Base-by-base conservation (phyloP, 257 asterid species). In the Haberlea rhodopensis region DNA sequence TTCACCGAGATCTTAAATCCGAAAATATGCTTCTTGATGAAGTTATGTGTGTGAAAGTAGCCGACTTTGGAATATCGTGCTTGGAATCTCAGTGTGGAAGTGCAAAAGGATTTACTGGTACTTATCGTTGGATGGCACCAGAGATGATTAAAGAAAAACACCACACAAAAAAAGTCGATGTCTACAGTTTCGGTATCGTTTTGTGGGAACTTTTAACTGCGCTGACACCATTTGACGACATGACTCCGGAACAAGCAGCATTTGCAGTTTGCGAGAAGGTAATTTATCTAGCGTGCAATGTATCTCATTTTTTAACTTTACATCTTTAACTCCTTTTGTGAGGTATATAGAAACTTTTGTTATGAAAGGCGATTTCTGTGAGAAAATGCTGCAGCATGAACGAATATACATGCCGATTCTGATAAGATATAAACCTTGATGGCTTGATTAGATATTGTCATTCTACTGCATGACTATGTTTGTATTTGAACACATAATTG, bases 101-200 rank as follows among this genome's bases (percentile, higher is more conserved):
- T 43, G 81, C 89, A 23, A 92, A 89, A 79, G 97, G 99, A 34
- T 92, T 92, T 78, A 87, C 99, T 0, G 99, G 98, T 20, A 92
- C 99, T 1, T 92, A 92, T 52, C 94, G 97, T 21, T 92, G 99
- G 99, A 92, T 92, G 99, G 99, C 99, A 21, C 99, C 99, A 0
- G 98, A 92, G 66, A 89, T 92, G 99, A 92, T 92, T 5, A 81
- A 79, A 84, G 97, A 92, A 68, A 92, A 89, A 63, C 84, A 76
- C 53, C 99, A 92, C 62, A 92, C 99, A 0, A 92, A 84, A 83
- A 92, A 92, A 74, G 99, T 92, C 5, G 99, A 92, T 60, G 89
- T 92, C 56, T 92, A 92, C 66, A 89, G 99, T 68, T 92, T 85
- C 10, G 97, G 95, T 58, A 85, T 92, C 22, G 95, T 87, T 26